These are phyloP conservation scores for Ormosia emarginata DNA, from an alignment of 306 rosid species.

Conservation along the genomic window DNA sequence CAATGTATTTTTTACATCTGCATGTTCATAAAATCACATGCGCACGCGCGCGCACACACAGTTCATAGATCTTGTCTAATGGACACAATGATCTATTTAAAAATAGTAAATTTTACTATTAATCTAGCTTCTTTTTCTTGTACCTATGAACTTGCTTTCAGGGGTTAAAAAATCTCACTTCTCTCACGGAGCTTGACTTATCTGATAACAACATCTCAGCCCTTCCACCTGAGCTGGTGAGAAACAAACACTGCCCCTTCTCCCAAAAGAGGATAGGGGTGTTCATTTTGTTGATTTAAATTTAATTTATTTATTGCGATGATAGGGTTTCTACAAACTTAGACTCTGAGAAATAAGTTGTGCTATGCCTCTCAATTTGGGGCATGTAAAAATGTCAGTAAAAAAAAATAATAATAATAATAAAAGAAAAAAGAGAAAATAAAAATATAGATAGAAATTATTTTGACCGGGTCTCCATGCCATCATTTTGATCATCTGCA, in stretches of 20 bases:
- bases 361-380: neutral
- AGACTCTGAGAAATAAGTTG: slow-evolving; percentile 1
- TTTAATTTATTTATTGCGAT: neutral
- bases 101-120: neutral
- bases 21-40: neutral
- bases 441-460: neutral
- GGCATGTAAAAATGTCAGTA: neutral
- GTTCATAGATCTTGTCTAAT: slow-evolving; percentile 5
- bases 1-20: neutral
- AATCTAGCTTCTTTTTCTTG: neutral
- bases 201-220: slow-evolving; percentile 78
- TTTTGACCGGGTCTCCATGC: neutral
- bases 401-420: neutral
- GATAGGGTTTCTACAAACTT: neutral
- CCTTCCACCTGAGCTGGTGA: slow-evolving; percentile 89
- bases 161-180: slow-evolving; percentile 61
- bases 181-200: slow-evolving; percentile 76
- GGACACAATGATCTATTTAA: neutral
- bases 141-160: slow-evolving; percentile 37
- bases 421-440: neutral
- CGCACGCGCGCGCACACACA: neutral
- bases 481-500: neutral
- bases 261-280: neutral
- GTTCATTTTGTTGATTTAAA: slow-evolving; percentile 3
- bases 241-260: slow-evolving; percentile 26